phyloP scores from a whole-genome alignment of 768 basidiomycete species.

The Boletus sp. region DNA sequence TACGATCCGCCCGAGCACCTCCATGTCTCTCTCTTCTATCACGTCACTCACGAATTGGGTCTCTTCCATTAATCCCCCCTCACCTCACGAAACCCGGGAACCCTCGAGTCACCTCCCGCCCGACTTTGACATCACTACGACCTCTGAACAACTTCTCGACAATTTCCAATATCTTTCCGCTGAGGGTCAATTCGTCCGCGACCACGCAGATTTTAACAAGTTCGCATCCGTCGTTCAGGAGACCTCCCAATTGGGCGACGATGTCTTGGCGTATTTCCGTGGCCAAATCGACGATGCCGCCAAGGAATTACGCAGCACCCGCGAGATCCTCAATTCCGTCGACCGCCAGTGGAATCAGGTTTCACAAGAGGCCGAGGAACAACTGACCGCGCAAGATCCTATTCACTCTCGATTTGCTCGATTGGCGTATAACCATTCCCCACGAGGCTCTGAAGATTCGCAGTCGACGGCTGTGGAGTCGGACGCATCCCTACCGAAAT shows the following conservation, averaged over 20 bases:
- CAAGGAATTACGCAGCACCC: slow-evolving; percentile 47
- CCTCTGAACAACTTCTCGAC: slow-evolving; percentile 48
- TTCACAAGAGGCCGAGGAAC: slow-evolving; percentile 43
- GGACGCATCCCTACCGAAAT: slow-evolving; percentile 13
- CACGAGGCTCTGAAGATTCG: slow-evolving; percentile 67
- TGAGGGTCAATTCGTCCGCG: slow-evolving; percentile 36
- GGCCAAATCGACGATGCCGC: slow-evolving; percentile 49
- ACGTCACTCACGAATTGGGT: slow-evolving; percentile 41
- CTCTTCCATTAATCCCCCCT: slow-evolving; percentile 15
- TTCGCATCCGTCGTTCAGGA: slow-evolving; percentile 48
- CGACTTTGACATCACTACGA: slow-evolving; percentile 44
- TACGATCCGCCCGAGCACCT: slow-evolving; percentile 47
- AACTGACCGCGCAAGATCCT: slow-evolving; percentile 24
- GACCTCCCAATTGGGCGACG: slow-evolving; percentile 42
- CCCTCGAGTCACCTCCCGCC: slow-evolving; percentile 36
- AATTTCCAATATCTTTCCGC: slow-evolving; percentile 52
- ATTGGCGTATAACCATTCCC: slow-evolving; percentile 33
- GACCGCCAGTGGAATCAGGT: slow-evolving; percentile 44
- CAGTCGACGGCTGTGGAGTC: slow-evolving; percentile 48
- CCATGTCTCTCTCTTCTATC: slow-evolving; percentile 46
- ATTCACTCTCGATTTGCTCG: slow-evolving; percentile 5
- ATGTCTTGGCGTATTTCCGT: slow-evolving; percentile 50
- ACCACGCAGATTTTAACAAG: slow-evolving; percentile 38
- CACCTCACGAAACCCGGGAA: slow-evolving; percentile 25
- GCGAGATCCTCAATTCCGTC: slow-evolving; percentile 42